Conservation (phyloP, 352 stramenopile species). For the Globisporangium sylvaticum region DNA sequence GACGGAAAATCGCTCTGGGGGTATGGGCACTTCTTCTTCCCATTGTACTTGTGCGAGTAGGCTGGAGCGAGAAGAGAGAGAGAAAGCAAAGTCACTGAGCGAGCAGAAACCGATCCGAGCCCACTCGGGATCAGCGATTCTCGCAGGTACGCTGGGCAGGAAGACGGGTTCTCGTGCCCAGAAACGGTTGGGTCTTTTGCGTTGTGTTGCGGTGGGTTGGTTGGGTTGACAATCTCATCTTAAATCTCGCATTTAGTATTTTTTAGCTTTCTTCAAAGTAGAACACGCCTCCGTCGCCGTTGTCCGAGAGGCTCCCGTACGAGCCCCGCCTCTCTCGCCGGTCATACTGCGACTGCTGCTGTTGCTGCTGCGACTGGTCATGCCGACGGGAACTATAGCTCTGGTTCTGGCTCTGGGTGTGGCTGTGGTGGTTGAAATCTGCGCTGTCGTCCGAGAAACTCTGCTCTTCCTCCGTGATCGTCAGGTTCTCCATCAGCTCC, state of each 20-base stretch:
- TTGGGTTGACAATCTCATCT: neutral
- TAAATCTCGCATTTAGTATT: neutral
- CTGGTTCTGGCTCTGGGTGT: too few relatives aligned
- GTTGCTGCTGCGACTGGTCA: slow-evolving; percentile 3
- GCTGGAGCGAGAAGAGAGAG: too few relatives aligned
- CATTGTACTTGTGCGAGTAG: too few relatives aligned
- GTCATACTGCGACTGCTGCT: slow-evolving; percentile 23
- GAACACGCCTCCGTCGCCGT: slow-evolving; percentile 60
- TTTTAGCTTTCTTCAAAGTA: slow-evolving; percentile 69
- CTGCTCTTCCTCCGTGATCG: slow-evolving; percentile 18
- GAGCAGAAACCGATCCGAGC: too few relatives aligned
- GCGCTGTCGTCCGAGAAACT: slow-evolving; percentile 15
- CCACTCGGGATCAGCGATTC: too few relatives aligned
- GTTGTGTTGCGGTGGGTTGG: too few relatives aligned
- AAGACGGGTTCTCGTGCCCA: too few relatives aligned
- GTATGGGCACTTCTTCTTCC: too few relatives aligned
- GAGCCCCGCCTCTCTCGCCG: slow-evolving; percentile 42
- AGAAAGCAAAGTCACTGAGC: too few relatives aligned
- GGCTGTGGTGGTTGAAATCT: slow-evolving; percentile 22
- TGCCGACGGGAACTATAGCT: slow-evolving; percentile 22
- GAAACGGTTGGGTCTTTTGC: too few relatives aligned
- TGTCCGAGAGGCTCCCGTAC: slow-evolving; percentile 45
- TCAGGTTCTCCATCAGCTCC: slow-evolving; percentile 10
- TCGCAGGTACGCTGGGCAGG: too few relatives aligned
- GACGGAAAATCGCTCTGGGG: too few relatives aligned